Evolutionary conservation across 1,284 basidiomycete genomes (phyloP).

Genomic region (Porodaedalea pini): DNA sequence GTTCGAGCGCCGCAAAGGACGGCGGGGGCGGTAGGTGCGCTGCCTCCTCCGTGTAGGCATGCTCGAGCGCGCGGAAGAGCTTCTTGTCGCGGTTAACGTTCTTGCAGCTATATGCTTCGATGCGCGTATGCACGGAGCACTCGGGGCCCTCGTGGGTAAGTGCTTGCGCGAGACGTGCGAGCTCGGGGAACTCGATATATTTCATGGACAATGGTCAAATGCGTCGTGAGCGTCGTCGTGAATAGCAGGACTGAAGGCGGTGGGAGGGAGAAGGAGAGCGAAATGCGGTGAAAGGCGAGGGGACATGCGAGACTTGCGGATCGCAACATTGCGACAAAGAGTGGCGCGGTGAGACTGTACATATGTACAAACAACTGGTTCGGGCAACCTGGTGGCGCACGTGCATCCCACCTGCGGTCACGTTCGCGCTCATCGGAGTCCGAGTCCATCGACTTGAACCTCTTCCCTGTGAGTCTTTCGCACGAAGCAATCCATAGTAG

Average conservation of each 20-base stretch:
- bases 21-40: conserved; percentile 69
- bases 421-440: not conserved
- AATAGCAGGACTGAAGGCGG: not conserved
- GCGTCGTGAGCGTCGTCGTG: not conserved
- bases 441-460: not conserved
- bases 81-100: conserved; percentile 96
- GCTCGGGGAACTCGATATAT: conserved; percentile 83
- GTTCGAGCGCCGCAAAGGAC: conserved; percentile 63
- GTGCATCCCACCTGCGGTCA: not conserved
- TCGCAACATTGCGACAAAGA: not conserved
- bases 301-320: not conserved
- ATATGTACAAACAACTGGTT: not conserved
- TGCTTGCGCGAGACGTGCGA: conserved; percentile 77
- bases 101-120: conserved; percentile 98
- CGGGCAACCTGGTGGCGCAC: not conserved
- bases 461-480: no score
- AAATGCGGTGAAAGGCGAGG: not conserved
- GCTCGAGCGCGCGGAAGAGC: conserved; percentile 89
- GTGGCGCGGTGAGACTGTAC: conserved; percentile 5
- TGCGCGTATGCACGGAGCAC: conserved; percentile 86
- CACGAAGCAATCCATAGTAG: no score
- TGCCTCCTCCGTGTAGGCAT: conserved; percentile 75
- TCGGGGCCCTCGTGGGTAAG: conserved; percentile 85
- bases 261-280: not conserved
- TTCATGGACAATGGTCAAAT: conserved; percentile 57